Evolutionary conservation across 306 rosid genomes (phyloP).

Genomic region (Mimosa bimucronata): DNA sequence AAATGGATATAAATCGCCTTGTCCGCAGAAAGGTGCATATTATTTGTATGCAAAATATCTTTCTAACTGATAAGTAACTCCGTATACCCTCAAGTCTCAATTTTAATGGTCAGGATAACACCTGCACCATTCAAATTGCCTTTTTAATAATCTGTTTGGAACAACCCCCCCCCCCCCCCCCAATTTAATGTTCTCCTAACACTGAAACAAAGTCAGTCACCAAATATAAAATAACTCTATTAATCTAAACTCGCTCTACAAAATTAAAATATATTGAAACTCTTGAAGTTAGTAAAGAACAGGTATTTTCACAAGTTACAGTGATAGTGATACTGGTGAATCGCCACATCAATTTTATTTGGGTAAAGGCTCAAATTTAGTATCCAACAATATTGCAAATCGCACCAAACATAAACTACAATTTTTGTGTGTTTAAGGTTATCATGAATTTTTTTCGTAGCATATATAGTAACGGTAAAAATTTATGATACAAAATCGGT

Average conservation of each 20-base stretch:
- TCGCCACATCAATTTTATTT: neutral
- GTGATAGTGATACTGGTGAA: neutral
- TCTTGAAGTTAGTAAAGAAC: neutral
- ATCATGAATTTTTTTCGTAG: too few relatives aligned
- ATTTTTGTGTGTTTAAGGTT: too few relatives aligned
- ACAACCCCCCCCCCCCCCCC: neutral
- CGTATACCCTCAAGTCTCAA: neutral
- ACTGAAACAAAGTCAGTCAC: neutral
- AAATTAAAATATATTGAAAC: neutral
- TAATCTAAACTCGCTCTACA: neutral
- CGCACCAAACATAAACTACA: too few relatives aligned
- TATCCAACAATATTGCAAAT: too few relatives aligned
- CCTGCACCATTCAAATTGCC: slow-evolving; percentile 18
- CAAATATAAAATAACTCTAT: neutral
- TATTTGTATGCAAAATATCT: neutral
- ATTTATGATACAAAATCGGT: too few relatives aligned
- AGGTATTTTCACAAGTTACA: neutral
- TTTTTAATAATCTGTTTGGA: neutral
- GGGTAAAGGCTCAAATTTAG: too few relatives aligned
- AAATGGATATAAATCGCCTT: slow-evolving; percentile 89
- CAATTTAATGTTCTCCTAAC: neutral
- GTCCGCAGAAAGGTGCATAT: slow-evolving; percentile 85
- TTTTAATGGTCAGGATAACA: neutral
- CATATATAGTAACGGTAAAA: too few relatives aligned
- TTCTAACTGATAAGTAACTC: neutral